Base-by-base conservation (phyloP, 2,329 filamentous ascomycete species). In the Onygena corvina region DNA sequence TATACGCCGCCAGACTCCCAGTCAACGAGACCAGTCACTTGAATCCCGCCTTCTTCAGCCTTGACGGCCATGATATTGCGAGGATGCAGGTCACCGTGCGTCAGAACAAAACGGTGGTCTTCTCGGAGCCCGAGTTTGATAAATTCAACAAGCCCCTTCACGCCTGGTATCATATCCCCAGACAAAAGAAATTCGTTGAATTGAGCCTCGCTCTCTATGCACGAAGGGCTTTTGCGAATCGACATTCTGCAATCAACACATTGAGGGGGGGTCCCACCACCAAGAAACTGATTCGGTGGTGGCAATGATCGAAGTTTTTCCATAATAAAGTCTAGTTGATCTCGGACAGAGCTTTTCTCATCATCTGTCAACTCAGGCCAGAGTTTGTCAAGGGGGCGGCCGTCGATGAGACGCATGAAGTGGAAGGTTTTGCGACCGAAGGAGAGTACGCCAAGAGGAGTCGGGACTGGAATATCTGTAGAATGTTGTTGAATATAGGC, bases 101-200 rank as follows among this genome's bases (percentile, higher is more conserved):
- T 56, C 46, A 59, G 54, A 12, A 56, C 36, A 51, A 58, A 51
- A 5, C 30, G 29, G 20, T 54, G 35, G 14, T 46, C 20, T 7
- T 40, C 35, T 3, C 29, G 35, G 6, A 53, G 18, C 42, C 38
- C 48, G 7, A 35, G 27, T 4, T 25, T 6, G 8, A 52, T 23
- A 42, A 50, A 49, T 8, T 52, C 31, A 11, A 52, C 45, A 50
- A 48, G 48, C 3, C 23, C 44, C 18, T 50, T 46, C 47, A 50
- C 49, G 21, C 31, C 29, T 1, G 34, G 11, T 9, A n/a, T 50
- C 5, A 67, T 70, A 48, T 63, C 69, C 2, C 33, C 33, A 16
- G 61, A 49, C 59, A 66, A 23, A 50, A 55, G 21, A 68, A 71
- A 55, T 64, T 66, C 21, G 53, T 67, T 30, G 59, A 56, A 25